Percentiles rank a stretch among this genome's conserved stretches.
phyloP scores from a whole-genome alignment of 2,329 filamentous ascomycete species.

The Byssochlamys sp. region DNA sequence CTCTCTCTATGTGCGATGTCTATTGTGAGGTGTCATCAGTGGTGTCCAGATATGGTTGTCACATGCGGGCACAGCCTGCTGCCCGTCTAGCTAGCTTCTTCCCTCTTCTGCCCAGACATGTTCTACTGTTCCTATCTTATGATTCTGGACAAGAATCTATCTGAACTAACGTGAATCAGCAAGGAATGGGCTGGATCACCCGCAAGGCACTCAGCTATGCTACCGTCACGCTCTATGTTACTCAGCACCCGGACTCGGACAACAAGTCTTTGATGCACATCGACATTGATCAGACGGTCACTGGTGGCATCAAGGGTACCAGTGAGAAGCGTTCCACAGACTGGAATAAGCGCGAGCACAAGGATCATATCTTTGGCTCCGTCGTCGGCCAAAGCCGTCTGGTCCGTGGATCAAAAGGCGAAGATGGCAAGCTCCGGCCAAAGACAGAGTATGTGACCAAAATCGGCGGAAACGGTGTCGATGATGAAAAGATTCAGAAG shows the following conservation, averaged over 20 bases:
- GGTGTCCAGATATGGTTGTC: neutral
- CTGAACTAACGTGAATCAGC: constrained; percentile 26
- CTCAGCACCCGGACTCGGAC: constrained; percentile 41
- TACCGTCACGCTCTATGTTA: constrained; percentile 57
- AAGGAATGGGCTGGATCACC: constrained; percentile 61
- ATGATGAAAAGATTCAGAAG: constrained; percentile 27
- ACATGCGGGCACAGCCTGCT: neutral
- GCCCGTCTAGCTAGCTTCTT: neutral
- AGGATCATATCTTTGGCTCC: constrained; percentile 69
- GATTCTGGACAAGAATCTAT: neutral
- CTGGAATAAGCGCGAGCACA: constrained; percentile 54
- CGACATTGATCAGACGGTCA: constrained; percentile 61
- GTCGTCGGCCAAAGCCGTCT: constrained; percentile 54
- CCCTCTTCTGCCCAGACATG: neutral
- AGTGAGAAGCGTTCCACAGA: constrained; percentile 50
- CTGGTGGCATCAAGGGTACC: constrained; percentile 61
- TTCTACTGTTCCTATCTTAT: neutral
- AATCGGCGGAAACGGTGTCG: constrained; percentile 24
- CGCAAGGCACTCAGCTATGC: constrained; percentile 64
- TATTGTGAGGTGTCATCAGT: neutral
- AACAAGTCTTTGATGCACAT: constrained; percentile 48
- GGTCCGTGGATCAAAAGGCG: constrained; percentile 27
- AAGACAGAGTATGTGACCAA: constrained; percentile 28
- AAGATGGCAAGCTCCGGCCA: constrained; percentile 30
- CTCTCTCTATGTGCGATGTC: neutral